Evolutionary conservation across 202 grass and related monocot genomes (phyloP), one percentile per base, ranked within the genome.

Genomic region (Cymbopogon flexuosus): DNA sequence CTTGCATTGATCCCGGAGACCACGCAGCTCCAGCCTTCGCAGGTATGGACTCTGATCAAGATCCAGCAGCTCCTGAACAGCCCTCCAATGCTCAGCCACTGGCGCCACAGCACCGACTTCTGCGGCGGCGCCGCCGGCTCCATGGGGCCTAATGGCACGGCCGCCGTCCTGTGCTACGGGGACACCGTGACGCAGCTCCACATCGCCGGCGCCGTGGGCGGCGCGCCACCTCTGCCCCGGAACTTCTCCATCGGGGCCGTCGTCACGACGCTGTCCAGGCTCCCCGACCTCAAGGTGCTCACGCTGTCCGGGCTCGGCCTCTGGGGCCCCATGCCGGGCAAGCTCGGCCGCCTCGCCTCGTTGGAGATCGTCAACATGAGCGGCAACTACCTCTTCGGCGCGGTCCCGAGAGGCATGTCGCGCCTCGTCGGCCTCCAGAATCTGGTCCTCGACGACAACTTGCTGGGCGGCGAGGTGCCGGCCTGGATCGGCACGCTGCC

Each of bases 281-380:
- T 94, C 67, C 90, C 94, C 3, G 86, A 94, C 86, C 83, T 97
- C 22, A 94, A 90, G 87, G 94, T 97, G 62, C 92, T 97, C 79
- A 89, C 83, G 18, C 73, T 97, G 30, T 90, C 94, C 42, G 73
- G 87, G 8, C 73, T 97, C 73, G 90, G 96, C 18, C 73, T 99
- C 15, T 95, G 96, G 92, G 96, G 96, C 5, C 77, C 87, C 0
- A 10, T 99, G 5, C 92, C 96, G 10, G 65, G 82, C 45, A 95
- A 91, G 79, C 82, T 99, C 6, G 70, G 74, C 8, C 86, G 88
- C 1, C 79, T 95, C 11, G 66, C 79, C 1, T 47, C 62, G 18
- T 86, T 99, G 33, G 96, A 99, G 87, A 99, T 99, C 65, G 67
- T 99, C 77, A 95, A 95, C 65, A 61, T 99, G 72, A 99, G 92